Evolutionary conservation across 1,139 yeast genomes (phyloP).

Genomic region (Yamadazyma trypodendri): DNA sequence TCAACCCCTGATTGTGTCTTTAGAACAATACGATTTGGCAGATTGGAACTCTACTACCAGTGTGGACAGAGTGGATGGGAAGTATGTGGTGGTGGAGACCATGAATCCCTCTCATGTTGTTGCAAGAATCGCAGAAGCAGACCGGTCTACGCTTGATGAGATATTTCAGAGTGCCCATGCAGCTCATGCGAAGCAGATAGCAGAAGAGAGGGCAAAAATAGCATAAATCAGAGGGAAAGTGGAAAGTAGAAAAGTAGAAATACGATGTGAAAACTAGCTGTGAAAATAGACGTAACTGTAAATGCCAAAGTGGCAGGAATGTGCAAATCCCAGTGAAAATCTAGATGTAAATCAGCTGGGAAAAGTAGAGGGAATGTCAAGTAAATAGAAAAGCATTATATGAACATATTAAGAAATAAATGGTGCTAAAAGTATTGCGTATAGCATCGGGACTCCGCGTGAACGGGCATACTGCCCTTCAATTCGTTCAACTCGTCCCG

Average conservation of each 20-base stretch:
- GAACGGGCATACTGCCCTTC: conserved; percentile 80
- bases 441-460: conserved; percentile 70
- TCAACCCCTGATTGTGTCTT: conserved; percentile 46
- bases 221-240: conserved; percentile 2
- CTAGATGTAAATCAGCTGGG: too few relatives aligned
- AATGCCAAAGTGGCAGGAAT: too few relatives aligned
- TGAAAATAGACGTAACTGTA: too few relatives aligned
- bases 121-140: conserved; percentile 39
- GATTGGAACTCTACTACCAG: conserved; percentile 54
- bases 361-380: too few relatives aligned
- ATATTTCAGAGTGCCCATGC: conserved; percentile 50
- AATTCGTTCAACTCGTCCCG: conserved; percentile 80
- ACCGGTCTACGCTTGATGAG: conserved; percentile 35
- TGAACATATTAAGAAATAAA: too few relatives aligned
- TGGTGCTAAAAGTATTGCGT: conserved; percentile 83
- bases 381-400: too few relatives aligned
- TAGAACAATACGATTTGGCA: conserved; percentile 50
- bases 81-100: conserved; percentile 48
- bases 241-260: neutral
- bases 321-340: too few relatives aligned
- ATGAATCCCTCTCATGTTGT: conserved; percentile 43
- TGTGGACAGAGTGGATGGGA: conserved; percentile 37
- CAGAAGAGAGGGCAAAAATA: conserved; percentile 12
- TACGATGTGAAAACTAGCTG: too few relatives aligned
- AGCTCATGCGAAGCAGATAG: conserved; percentile 23